Percentiles rank a stretch among this genome's conserved stretches.
Evolutionary conservation across 768 basidiomycete species (phyloP).

Genomic region (Cantharellus anzutake): DNA sequence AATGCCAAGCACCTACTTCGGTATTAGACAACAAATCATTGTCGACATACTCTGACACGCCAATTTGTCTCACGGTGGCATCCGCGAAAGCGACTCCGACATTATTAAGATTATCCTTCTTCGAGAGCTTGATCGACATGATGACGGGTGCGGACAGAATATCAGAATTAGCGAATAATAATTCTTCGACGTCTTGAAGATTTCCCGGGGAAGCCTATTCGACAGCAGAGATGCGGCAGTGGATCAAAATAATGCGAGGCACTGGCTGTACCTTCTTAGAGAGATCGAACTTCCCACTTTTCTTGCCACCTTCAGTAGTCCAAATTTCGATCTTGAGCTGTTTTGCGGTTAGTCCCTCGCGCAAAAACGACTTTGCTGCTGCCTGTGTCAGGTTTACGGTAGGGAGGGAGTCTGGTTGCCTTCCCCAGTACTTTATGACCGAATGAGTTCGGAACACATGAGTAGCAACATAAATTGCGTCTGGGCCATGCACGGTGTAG

Average conservation of each 20-base stretch:
- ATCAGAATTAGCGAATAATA: slow-evolving; percentile 69
- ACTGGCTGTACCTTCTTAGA: slow-evolving; percentile 46
- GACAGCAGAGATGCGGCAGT: slow-evolving; percentile 7
- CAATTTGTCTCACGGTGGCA: slow-evolving; percentile 65
- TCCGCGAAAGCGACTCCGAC: slow-evolving; percentile 88
- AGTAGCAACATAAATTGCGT: slow-evolving; percentile 74
- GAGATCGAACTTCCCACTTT: slow-evolving; percentile 49
- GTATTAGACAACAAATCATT: slow-evolving; percentile 92
- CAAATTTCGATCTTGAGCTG: slow-evolving; percentile 91
- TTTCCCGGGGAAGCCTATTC: slow-evolving; percentile 54
- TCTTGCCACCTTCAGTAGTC: slow-evolving; percentile 60
- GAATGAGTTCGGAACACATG: slow-evolving; percentile 75
- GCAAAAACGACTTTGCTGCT: slow-evolving; percentile 61
- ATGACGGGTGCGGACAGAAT: slow-evolving; percentile 71
- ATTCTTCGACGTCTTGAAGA: slow-evolving; percentile 45
- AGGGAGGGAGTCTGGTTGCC: slow-evolving; percentile 29
- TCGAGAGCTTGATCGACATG: slow-evolving; percentile 61
- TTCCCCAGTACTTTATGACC: slow-evolving; percentile 81
- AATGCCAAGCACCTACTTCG: slow-evolving; percentile 34
- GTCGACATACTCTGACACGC: slow-evolving; percentile 81
- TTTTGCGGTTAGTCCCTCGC: slow-evolving; percentile 77
- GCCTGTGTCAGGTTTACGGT: slow-evolving; percentile 59
- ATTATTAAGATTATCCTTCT: slow-evolving; percentile 40
- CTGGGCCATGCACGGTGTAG: slow-evolving; percentile 76
- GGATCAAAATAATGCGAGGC: slow-evolving; percentile 6